Conservation (phyloP, 2,329 filamentous ascomycete genomes). For the Xylaria sp. region DNA sequence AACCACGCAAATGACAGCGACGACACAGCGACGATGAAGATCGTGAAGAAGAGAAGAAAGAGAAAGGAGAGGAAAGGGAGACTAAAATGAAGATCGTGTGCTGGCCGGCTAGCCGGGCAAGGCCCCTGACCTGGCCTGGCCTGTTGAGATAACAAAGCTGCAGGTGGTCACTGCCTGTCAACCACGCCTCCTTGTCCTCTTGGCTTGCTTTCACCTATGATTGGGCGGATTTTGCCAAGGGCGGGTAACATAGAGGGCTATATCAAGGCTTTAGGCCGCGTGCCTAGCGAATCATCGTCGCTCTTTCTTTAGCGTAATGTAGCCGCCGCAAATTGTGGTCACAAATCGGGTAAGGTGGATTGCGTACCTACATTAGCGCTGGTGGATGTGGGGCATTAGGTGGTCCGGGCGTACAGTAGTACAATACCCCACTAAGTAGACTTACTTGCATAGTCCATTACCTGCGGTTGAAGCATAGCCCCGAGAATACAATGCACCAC, state of each 20-base stretch:
- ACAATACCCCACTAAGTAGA: neutral
- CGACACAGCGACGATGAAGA: constrained; percentile 51
- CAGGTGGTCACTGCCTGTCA: neutral
- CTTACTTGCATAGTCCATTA: neutral
- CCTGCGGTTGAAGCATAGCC: neutral
- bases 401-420: neutral
- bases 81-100: constrained; percentile 36
- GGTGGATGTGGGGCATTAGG: neutral
- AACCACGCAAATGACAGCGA: constrained; percentile 49
- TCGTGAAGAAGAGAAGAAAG: constrained; percentile 46
- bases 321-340: neutral
- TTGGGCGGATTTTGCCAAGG: constrained; percentile 11
- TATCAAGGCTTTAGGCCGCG: neutral
- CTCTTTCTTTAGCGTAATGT: neutral
- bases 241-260: neutral
- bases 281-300: constrained; percentile 1
- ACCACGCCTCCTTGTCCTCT: constrained; percentile 14
- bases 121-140: constrained; percentile 15
- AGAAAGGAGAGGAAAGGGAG: constrained; percentile 38
- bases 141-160: constrained; percentile 19
- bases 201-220: constrained; percentile 2
- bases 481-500: neutral
- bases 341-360: constrained; percentile 1
- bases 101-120: constrained; percentile 18
- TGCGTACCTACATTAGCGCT: constrained; percentile 12